A percentile compares a stretch with the other conserved stretches of the same genome.
phyloP scores from a whole-genome alignment of 345 rosid species.

The Conringia planisiliqua region DNA sequence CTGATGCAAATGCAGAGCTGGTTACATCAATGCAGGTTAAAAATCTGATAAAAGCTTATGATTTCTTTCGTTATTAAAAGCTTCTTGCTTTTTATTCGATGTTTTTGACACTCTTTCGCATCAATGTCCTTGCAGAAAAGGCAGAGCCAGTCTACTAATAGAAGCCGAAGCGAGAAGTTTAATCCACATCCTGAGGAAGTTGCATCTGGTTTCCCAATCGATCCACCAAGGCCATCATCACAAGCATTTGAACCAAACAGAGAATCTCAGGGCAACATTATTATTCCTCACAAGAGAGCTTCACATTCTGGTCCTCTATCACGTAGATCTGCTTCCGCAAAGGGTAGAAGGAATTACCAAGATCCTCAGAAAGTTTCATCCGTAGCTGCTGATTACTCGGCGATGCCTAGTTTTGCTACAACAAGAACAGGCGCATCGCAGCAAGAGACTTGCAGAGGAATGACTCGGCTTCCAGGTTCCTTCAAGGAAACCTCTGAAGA shows the following conservation, averaged over 20 bases:
- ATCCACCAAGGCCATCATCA: slow-evolving; percentile 90
- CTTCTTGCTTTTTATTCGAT: not conserved
- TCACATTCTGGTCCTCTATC: slow-evolving; percentile 92
- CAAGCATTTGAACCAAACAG: slow-evolving; percentile 62
- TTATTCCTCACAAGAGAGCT: slow-evolving; percentile 61
- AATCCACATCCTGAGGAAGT: slow-evolving; percentile 96
- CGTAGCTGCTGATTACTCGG: slow-evolving; percentile 60
- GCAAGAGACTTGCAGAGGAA: slow-evolving; percentile 57
- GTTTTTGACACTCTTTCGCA: not conserved
- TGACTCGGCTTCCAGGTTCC: slow-evolving; percentile 81
- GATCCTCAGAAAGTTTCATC: slow-evolving; percentile 60
- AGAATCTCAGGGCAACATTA: slow-evolving; percentile 52
- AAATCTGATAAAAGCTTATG: not conserved
- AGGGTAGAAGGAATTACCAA: slow-evolving; percentile 56
- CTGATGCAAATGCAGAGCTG: slow-evolving; percentile 94
- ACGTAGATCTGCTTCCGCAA: slow-evolving; percentile 76
- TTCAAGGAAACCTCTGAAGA: slow-evolving; percentile 83
- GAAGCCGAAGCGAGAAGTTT: slow-evolving; percentile 96
- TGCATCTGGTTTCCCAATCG: slow-evolving; percentile 98
- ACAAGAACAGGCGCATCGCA: slow-evolving; percentile 57
- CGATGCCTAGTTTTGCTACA: slow-evolving; percentile 50
- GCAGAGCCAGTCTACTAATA: slow-evolving; percentile 61
- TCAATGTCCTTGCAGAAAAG: slow-evolving; percentile 58
- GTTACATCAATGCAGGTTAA: slow-evolving; percentile 77
- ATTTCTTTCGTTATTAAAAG: not conserved